These are phyloP conservation scores for Plantago ovata DNA, from an alignment of 257 asterid genomes.

Conservation along the genomic window DNA sequence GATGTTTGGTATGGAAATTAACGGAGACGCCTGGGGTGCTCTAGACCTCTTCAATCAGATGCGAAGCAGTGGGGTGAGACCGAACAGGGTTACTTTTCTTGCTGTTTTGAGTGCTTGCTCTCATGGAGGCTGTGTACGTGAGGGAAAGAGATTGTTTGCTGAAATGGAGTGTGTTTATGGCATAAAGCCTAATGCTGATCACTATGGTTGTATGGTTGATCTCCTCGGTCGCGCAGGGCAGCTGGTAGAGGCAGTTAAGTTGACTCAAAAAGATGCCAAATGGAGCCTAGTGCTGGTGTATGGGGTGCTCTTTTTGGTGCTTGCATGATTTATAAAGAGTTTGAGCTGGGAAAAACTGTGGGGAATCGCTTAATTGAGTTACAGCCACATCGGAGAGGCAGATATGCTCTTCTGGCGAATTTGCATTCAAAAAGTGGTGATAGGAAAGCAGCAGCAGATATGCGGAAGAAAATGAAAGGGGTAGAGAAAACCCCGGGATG, in stretches of 20 bases:
- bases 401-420: slow-evolving; percentile 43
- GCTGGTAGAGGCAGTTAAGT: slow-evolving; percentile 35
- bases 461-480: slow-evolving; percentile 45
- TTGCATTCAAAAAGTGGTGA: slow-evolving; percentile 29
- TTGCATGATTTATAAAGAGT: slow-evolving; percentile 42
- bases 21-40: slow-evolving; percentile 39
- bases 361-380: slow-evolving; percentile 36
- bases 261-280: slow-evolving; percentile 39
- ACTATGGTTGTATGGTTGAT: slow-evolving; percentile 60
- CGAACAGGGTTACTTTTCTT: slow-evolving; percentile 47
- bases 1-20: slow-evolving; percentile 42
- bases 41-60: slow-evolving; percentile 35
- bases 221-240: slow-evolving; percentile 57
- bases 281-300: slow-evolving; percentile 34
- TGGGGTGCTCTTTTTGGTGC: slow-evolving; percentile 58
- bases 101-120: slow-evolving; percentile 52
- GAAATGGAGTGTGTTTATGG: slow-evolving; percentile 36
- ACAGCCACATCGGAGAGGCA: slow-evolving; percentile 39
- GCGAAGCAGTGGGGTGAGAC: slow-evolving; percentile 37
- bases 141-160: slow-evolving; percentile 33
- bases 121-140: slow-evolving; percentile 44
- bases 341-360: slow-evolving; percentile 35
- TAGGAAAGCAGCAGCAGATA: slow-evolving; percentile 36
- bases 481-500: slow-evolving; percentile 43
- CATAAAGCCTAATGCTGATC: slow-evolving; percentile 34